Base-by-base conservation (phyloP, 371 early-diverging fungal genomes). In the Syncephalis fuscata region DNA sequence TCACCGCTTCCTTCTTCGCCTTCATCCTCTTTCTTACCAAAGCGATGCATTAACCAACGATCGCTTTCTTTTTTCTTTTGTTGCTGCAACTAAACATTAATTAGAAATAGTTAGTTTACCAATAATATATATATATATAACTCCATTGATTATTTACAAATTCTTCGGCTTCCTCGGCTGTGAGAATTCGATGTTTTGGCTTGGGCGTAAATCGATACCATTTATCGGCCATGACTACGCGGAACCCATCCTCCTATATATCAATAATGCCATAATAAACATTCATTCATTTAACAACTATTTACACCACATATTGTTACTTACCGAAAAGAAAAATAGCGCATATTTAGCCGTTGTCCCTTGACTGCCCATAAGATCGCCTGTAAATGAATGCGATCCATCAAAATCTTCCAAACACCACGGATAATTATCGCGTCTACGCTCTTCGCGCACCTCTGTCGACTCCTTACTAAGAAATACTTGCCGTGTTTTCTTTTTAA, bases 131-230 rank as follows among this genome's bases (percentile, higher is more conserved):
- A 23, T 48, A 21, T 9, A 44, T 22, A 44, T 11, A 5, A 20
- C 14, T 44, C 11, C 19, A 19, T 44, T 39, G n/a, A n/a, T n/a
- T 20, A 44, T 38, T 46, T 70, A 91, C 77, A 64, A 78, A 76
- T 52, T 81, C 89, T 58, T 96, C 96, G 1, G 91, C 94, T 65
- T 97, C 92, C 50, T 95, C 95, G 17, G 81, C 49, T 0, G 92
- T 79, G 25, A 93, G 63, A 0, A 85, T 84, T 15, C 71, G 70
- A 51, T 88, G 83, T 53, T 75, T 78, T 38, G 85, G 66, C 60
- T 82, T 85, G 19, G 77, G 73, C 27, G 72, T 71, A 50, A 97
- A 94, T 58, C 84, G 86, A 68, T 94, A 96, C 87, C 88, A 92
- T 48, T 83, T 73, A 50, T 83, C 69, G 0, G 82, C 85, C 8